phyloP scores from a whole-genome alignment of 2,329 filamentous ascomycete genomes.

The Fusarium sp. region DNA sequence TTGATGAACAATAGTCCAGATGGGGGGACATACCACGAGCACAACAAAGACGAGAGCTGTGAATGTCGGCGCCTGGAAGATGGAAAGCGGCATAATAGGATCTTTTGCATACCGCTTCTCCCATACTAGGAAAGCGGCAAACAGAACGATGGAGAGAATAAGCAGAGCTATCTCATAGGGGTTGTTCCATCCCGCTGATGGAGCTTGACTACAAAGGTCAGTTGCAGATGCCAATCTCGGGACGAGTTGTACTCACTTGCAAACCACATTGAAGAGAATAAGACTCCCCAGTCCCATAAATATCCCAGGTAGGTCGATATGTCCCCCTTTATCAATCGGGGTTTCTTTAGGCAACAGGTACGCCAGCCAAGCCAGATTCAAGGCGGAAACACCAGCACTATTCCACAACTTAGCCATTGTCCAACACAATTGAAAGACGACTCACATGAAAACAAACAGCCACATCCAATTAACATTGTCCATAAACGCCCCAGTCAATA shows the following conservation, averaged over 20 bases:
- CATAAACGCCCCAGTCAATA: not conserved
- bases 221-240: fast-evolving
- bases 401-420: fast-evolving
- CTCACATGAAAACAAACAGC: conserved; percentile 24
- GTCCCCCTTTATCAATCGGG: conserved; percentile 45
- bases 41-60: conserved; percentile 58
- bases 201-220: conserved; percentile 52
- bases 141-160: conserved; percentile 51
- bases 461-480: conserved; percentile 6
- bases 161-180: conserved; percentile 59
- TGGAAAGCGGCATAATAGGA: conserved; percentile 61
- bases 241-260: conserved; percentile 57
- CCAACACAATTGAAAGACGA: fast-evolving
- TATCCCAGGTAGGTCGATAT: conserved; percentile 39
- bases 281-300: conserved; percentile 53
- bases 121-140: conserved; percentile 56
- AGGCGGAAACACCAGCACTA: conserved; percentile 15
- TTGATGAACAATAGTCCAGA: fast-evolving
- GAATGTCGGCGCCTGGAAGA: conserved; percentile 62
- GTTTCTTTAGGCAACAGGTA: conserved; percentile 34
- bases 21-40: conserved; percentile 45
- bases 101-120: conserved; percentile 55
- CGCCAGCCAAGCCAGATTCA: conserved; percentile 11
- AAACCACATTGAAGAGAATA: conserved; percentile 65
- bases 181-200: conserved; percentile 59